These are phyloP conservation scores for Hymenoscyphus occultus DNA, from an alignment of 2,329 filamentous ascomycete genomes.

Conservation along the genomic window DNA sequence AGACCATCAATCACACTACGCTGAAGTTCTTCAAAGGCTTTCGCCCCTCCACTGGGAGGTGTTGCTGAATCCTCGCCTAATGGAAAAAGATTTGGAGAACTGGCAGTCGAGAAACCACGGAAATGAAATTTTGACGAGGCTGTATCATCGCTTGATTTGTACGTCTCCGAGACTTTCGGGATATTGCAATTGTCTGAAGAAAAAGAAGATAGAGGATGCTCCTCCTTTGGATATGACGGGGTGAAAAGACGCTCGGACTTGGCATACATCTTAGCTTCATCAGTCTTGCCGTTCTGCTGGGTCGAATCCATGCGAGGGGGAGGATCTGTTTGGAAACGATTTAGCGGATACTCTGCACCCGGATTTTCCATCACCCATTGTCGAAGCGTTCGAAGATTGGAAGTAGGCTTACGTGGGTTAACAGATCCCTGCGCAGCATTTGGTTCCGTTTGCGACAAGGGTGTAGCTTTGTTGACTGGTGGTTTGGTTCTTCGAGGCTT, in stretches of 20 bases:
- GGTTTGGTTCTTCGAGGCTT: constrained; percentile 10
- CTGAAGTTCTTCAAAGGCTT: constrained; percentile 26
- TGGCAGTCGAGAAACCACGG: constrained; percentile 6
- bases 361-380: constrained; percentile 25
- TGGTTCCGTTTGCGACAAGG: constrained; percentile 1
- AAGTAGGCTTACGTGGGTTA: constrained; percentile 27
- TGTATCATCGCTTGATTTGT: constrained; percentile 6
- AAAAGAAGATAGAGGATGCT: not conserved
- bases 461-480: not conserved
- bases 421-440: constrained; percentile 11
- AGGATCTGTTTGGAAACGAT: constrained; percentile 26
- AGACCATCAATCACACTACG: constrained; percentile 26
- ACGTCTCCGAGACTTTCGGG: constrained; percentile 4
- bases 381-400: constrained; percentile 17
- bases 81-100: constrained; percentile 19
- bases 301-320: constrained; percentile 20
- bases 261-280: constrained; percentile 32
- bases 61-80: constrained; percentile 13
- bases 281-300: constrained; percentile 21
- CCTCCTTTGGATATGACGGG: not conserved
- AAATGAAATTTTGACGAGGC: constrained; percentile 1
- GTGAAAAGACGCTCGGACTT: constrained; percentile 6
- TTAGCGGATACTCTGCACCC: constrained; percentile 20
- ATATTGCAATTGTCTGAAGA: not conserved
- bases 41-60: constrained; percentile 34